Conservation (phyloP, 441 rosid genomes). For the Francoa sonchifolia region DNA sequence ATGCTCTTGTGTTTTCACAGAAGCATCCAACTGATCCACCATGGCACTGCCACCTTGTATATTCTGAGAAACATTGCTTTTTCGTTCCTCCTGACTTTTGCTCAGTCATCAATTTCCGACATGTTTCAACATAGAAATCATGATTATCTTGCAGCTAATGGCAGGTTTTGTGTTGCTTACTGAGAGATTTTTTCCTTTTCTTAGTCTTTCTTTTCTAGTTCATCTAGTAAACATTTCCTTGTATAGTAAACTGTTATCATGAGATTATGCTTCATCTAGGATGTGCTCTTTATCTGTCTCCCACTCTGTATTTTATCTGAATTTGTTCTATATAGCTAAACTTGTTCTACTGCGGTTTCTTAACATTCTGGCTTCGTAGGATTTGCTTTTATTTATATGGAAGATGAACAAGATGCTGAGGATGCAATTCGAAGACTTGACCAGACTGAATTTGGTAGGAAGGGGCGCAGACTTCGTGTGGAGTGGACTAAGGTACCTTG, state of each 20-base stretch:
- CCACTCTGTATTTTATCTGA: background rate
- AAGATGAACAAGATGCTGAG: constrained; percentile 94
- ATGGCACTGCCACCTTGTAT: constrained; percentile 16
- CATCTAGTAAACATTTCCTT: background rate
- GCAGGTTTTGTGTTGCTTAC: constrained; percentile 19
- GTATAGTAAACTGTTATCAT: background rate
- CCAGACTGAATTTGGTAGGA: constrained; percentile 69
- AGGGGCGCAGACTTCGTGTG: constrained; percentile 91
- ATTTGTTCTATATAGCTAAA: background rate
- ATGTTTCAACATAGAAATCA: constrained; percentile 18
- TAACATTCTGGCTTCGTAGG: constrained; percentile 25
- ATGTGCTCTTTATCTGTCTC: too few relatives aligned
- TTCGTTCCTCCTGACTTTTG: constrained; percentile 14
- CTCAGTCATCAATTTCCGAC: constrained; percentile 19
- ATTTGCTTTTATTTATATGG: constrained; percentile 90
- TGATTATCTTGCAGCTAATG: constrained; percentile 13
- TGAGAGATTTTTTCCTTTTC: constrained; percentile 3
- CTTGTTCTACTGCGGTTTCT: background rate
- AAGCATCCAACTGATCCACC: constrained; percentile 14
- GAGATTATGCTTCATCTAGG: too few relatives aligned
- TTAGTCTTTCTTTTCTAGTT: background rate
- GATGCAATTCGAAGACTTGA: constrained; percentile 92
- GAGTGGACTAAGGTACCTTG: constrained; percentile 81
- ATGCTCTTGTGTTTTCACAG: constrained; percentile 16
- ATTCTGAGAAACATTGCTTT: constrained; percentile 18